These are phyloP conservation scores for Lactifluus hygrophoroides DNA, from an alignment of 768 basidiomycete genomes.

Conservation along the genomic window DNA sequence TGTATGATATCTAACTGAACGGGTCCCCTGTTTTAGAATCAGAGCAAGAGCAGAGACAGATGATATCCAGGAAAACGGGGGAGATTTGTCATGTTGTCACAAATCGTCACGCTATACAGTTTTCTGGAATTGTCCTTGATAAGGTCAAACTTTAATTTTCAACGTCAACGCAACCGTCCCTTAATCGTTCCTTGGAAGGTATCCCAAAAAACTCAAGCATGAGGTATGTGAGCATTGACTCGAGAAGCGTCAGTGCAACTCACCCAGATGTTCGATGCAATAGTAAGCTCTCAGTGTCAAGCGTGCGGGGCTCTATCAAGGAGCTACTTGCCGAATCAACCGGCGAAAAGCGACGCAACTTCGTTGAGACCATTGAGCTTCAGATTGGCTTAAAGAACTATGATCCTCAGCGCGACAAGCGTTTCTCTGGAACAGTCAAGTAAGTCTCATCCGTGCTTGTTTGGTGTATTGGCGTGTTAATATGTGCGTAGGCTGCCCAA, in stretches of 20 bases:
- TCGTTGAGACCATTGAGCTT: constrained; percentile 92
- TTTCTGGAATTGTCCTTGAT: neutral
- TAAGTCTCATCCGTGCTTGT: constrained; percentile 30
- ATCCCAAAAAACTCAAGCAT: constrained; percentile 16
- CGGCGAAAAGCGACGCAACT: constrained; percentile 88
- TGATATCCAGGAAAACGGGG: too few relatives aligned
- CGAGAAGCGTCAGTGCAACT: neutral
- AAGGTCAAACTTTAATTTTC: constrained; percentile 14
- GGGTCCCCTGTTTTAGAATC: too few relatives aligned
- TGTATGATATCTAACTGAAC: too few relatives aligned
- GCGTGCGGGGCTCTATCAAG: constrained; percentile 97
- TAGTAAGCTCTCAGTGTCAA: constrained; percentile 95
- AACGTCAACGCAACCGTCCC: neutral
- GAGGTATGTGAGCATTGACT: constrained; percentile 13
- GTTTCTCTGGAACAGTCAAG: constrained; percentile 99
- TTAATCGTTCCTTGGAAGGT: neutral
- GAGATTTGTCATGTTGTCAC: constrained; percentile 24
- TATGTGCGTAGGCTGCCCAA: constrained; percentile 66
- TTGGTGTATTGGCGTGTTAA: neutral
- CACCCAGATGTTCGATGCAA: constrained; percentile 17
- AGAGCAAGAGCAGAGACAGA: too few relatives aligned
- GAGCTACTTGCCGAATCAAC: constrained; percentile 77
- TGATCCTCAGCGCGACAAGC: constrained; percentile 99
- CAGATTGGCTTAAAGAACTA: constrained; percentile 98
- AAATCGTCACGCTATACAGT: constrained; percentile 17